Evolutionary conservation across 768 basidiomycete species (phyloP), one percentile per base, ranked within the genome.

Genomic region (Fomitopsis serialis): DNA sequence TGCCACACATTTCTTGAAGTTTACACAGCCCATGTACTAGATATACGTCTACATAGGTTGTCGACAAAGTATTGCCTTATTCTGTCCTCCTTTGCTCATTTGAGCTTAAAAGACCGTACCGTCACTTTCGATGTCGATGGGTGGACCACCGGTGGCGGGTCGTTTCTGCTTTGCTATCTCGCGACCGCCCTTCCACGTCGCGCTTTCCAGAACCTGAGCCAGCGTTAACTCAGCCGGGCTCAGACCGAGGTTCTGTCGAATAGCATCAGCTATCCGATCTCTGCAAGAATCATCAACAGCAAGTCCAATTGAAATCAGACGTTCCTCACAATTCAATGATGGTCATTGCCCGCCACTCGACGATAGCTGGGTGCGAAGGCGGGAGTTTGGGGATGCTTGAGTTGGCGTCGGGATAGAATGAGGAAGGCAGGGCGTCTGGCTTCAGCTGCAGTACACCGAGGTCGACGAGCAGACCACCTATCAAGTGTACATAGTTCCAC

Each of bases 281-380:
- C 92, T 95, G 50, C 32, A 29, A 48, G 24, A 49, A 12, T 36
- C 15, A 15, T 5, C 5, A 32, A 6, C 29, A 25, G 23, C 21
- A 17, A 27, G 19, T 35, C 8, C 34, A 35, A 45, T 24, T 27
- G 15, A 23, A 15, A 57, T 32, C 49, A 44, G 43, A 54, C 23
- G 13, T 24, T 44, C 8, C 87, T 60, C 61, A 94, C 91, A 99
- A 76, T 65, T 87, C 82, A 52, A 97, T 88, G 35, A 99, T 91
- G 0, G 96, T 98, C 79, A 99, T 80, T 0, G 95, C 94, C 52
- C 96, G 77, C 94, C 95, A 96, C 71, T 99, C 96, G 35, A 98
- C 84, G 53, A 98, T 85, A 6, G 92, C 92, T 0, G 92, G 90
- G 64, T 94, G 93, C 0, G 87, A 86, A 1, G 92, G 79, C 13